phyloP scores from a whole-genome alignment of 208 protist genomes.

The Leishmania amazonensis region DNA sequence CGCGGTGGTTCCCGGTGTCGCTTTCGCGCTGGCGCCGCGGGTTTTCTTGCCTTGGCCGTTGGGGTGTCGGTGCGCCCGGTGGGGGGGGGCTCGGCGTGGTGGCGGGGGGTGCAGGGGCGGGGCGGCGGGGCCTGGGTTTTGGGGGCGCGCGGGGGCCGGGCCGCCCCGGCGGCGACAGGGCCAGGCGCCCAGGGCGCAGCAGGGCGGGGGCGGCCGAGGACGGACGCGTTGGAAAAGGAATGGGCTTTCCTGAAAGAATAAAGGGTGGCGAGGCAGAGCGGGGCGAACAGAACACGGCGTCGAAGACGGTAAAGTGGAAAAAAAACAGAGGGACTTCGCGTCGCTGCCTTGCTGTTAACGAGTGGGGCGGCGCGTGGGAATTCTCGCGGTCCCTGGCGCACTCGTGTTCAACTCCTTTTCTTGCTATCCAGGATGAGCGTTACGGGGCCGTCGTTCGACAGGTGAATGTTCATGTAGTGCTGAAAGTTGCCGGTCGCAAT shows the following conservation, averaged over 20 bases:
- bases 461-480: conserved; percentile 86
- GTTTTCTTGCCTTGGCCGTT: too few relatives aligned
- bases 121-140: too few relatives aligned
- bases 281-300: background rate
- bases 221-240: too few relatives aligned
- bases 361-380: background rate
- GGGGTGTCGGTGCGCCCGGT: too few relatives aligned
- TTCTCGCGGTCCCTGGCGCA: background rate
- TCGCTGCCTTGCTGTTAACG: background rate
- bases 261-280: background rate
- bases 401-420: conserved; percentile 25
- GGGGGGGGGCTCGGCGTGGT: too few relatives aligned
- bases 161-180: too few relatives aligned
- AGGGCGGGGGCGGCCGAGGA: too few relatives aligned
- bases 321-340: background rate
- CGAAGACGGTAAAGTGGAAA: background rate
- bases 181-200: too few relatives aligned
- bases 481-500: conserved; percentile 88
- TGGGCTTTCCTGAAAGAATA: too few relatives aligned
- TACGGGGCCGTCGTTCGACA: conserved; percentile 88
- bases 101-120: too few relatives aligned
- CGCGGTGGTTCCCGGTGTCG: fast-evolving
- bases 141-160: too few relatives aligned
- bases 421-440: conserved; percentile 87
- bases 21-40: too few relatives aligned